These are phyloP conservation scores for Erysiphe pulchra DNA, from an alignment of 2,329 filamentous ascomycete species.

Conservation along the genomic window DNA sequence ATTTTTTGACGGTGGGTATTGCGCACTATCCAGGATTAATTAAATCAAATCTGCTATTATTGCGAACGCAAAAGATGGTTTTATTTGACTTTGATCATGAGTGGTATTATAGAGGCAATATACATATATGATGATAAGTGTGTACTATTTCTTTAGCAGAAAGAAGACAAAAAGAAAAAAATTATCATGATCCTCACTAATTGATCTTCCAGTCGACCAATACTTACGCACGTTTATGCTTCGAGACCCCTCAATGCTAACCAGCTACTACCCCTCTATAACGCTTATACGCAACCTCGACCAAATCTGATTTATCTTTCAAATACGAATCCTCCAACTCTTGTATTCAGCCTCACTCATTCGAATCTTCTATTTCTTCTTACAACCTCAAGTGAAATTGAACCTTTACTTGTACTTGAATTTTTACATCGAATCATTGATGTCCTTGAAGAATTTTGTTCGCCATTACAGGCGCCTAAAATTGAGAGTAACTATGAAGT, in stretches of 20 bases:
- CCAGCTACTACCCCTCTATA: constrained; percentile 63
- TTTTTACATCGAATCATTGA: constrained; percentile 87
- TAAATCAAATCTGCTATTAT: no score
- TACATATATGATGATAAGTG: constrained; percentile 81
- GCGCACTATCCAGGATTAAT: no score
- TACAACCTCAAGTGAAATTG: constrained; percentile 63
- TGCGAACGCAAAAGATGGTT: no score
- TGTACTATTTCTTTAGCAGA: neutral
- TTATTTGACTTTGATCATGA: constrained; percentile 28
- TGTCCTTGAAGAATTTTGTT: constrained; percentile 79
- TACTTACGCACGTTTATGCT: constrained; percentile 75
- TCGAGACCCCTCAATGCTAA: constrained; percentile 53
- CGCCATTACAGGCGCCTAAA: constrained; percentile 62
- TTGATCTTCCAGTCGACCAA: constrained; percentile 35
- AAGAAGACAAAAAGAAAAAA: neutral
- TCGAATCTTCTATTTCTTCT: constrained; percentile 68
- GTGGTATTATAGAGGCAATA: constrained; percentile 73
- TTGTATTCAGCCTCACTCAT: constrained; percentile 72
- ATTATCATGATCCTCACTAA: neutral
- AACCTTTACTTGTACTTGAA: constrained; percentile 73
- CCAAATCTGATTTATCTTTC: constrained; percentile 71
- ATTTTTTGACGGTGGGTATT: no score
- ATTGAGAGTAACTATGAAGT: constrained; percentile 84
- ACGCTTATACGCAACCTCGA: constrained; percentile 54
- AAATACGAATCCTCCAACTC: constrained; percentile 57